phyloP scores from a whole-genome alignment of 1,284 basidiomycete genomes.

The Pulchroboletus neoregius region DNA sequence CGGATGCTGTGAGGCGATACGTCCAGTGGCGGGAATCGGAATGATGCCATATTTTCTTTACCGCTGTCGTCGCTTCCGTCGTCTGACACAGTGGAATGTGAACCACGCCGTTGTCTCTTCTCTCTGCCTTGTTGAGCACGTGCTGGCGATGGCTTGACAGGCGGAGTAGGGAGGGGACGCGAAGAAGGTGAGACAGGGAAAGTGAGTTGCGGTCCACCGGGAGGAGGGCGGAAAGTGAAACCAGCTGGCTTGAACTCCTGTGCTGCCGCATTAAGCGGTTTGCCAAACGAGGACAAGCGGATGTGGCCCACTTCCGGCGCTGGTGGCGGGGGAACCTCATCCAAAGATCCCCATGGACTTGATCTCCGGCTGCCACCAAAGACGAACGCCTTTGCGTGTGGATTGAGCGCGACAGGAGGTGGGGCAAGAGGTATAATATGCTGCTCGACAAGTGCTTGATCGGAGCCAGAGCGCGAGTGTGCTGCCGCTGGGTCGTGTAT shows the following conservation, averaged over 20 bases:
- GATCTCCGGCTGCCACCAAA: conserved; percentile 46
- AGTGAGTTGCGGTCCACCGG: conserved; percentile 57
- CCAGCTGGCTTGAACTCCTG: conserved; percentile 69
- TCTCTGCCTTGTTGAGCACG: conserved; percentile 62
- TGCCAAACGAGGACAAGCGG: conserved; percentile 59
- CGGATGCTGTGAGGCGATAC: conserved; percentile 50
- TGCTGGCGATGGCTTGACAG: conserved; percentile 25
- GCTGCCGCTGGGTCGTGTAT: conserved; percentile 56
- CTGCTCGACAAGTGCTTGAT: conserved; percentile 23
- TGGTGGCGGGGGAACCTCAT: conserved; percentile 34
- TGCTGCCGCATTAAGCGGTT: conserved; percentile 69
- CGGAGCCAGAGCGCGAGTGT: conserved; percentile 57
- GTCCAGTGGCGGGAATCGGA: conserved; percentile 62
- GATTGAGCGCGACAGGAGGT: conserved; percentile 54
- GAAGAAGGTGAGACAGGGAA: conserved; percentile 33
- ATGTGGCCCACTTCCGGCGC: conserved; percentile 44
- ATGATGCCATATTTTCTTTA: conserved; percentile 58
- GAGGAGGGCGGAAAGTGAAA: conserved; percentile 71
- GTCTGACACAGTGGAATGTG: conserved; percentile 32
- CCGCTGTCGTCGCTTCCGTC: conserved; percentile 47
- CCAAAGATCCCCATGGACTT: conserved; percentile 34
- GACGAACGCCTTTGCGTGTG: conserved; percentile 75
- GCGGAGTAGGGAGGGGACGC: conserved; percentile 35
- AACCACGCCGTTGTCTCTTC: conserved; percentile 63
- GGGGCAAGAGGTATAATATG: conserved; percentile 2